Evolutionary conservation across 805 yeast genomes (phyloP).

Genomic region (Hanseniaspora jakobsenii): DNA sequence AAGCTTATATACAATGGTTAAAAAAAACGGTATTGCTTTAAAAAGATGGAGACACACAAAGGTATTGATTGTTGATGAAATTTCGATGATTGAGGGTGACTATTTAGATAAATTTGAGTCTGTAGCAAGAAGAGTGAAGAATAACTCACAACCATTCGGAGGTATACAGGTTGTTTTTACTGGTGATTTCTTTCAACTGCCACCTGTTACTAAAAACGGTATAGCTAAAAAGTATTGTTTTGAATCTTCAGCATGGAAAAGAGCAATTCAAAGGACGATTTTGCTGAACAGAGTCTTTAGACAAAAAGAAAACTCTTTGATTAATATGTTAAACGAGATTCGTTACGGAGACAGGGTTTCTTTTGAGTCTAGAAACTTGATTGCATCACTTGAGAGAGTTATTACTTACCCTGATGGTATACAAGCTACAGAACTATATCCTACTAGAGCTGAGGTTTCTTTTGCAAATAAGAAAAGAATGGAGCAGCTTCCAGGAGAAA

Average conservation of each 20-base stretch:
- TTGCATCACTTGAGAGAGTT: slow-evolving; percentile 45
- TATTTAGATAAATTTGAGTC: slow-evolving; percentile 51
- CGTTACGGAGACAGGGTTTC: slow-evolving; percentile 54
- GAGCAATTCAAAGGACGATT: slow-evolving; percentile 51
- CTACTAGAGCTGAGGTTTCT: slow-evolving; percentile 79
- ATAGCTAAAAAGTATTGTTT: slow-evolving; percentile 49
- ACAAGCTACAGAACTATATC: slow-evolving; percentile 77
- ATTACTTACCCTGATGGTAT: slow-evolving; percentile 60
- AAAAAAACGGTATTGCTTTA: slow-evolving; percentile 37
- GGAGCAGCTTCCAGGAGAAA: slow-evolving; percentile 37
- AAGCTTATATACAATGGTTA: slow-evolving; percentile 40
- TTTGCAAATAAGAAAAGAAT: slow-evolving; percentile 51
- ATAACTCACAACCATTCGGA: slow-evolving; percentile 50
- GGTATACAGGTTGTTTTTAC: slow-evolving; percentile 65
- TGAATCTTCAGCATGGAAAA: slow-evolving; percentile 59
- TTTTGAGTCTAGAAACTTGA: slow-evolving; percentile 35
- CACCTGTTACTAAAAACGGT: slow-evolving; percentile 42
- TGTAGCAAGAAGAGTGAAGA: slow-evolving; percentile 43
- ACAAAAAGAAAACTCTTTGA: slow-evolving; percentile 64
- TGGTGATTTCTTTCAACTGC: slow-evolving; percentile 75
- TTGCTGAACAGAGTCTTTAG: slow-evolving; percentile 72
- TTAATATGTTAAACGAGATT: slow-evolving; percentile 67
- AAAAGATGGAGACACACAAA: slow-evolving; percentile 44
- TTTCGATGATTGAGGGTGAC: slow-evolving; percentile 67
- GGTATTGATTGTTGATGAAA: slow-evolving; percentile 64